Evolutionary conservation across 306 rosid species (phyloP), one percentile per base, ranked within the genome.

Genomic region (Vigna unguiculata): DNA sequence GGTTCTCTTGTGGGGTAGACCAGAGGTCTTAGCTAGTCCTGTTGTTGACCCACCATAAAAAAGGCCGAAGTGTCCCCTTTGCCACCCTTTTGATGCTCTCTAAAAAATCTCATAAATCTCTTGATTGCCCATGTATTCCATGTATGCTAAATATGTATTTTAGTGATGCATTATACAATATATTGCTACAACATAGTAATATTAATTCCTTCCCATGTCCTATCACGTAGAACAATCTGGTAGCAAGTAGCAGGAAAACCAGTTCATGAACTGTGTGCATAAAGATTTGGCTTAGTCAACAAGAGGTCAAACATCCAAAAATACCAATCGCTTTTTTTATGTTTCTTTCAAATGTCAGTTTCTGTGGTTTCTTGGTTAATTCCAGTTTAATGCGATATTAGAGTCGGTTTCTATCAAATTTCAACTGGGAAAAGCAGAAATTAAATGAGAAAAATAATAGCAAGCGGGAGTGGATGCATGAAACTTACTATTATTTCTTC

Each of bases 401-500:
- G 38, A 71, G 40, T 32, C 34, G 43, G 52, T 32, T 62, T 34
- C 11, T 24, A 34, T 49, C 40, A 34, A 64, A 64, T 25, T 30
- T 64, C 57, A 57, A 38, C 20, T 8, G 32, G 30, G 15, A 62
- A 62, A 64, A 32, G 79, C 51, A 59, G 45, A 74, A 72, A 54
- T 17, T 17, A 40, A 52, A 51, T 11, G 9, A 14, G 25, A 28
- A 30, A 69, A 78, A 48, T 36, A 57, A 12, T 16, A 58, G 41
- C 15, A 36, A 36, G 61, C 49, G 15, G 20, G 59, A 51, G 63
- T 24, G 66, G 32, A 63, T 55, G 25, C 69, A 57, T 47, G 21
- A 49, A 77, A 85, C 91, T 87, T 83, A 88, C 98, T 48, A 65
- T 77, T 76, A 72, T 80, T 72, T 85, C 89, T 45, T 88, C 89